Conservation (phyloP, 2,329 filamentous ascomycete species). For the Ascochyta clinopodiicola region DNA sequence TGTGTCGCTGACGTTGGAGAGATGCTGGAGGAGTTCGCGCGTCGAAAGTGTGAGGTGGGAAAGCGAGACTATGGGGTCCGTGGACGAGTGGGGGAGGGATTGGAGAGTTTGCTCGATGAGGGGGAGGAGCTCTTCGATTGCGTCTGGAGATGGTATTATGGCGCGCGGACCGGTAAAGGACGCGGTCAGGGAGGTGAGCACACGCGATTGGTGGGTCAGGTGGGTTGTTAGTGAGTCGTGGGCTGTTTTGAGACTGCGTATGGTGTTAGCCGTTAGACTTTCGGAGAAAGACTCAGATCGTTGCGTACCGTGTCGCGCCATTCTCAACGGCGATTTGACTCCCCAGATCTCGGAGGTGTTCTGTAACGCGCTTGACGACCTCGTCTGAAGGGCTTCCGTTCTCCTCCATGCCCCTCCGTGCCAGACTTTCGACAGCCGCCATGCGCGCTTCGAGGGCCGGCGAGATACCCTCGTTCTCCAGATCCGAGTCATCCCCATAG, state of each 20-base stretch:
- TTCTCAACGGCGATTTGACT: conserved; percentile 76
- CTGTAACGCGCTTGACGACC: conserved; percentile 72
- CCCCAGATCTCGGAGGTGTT: conserved; percentile 73
- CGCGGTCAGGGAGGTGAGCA: conserved; percentile 75
- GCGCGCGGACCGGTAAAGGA: conserved; percentile 74
- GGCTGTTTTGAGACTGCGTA: conserved; percentile 71
- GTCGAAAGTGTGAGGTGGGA: conserved; percentile 71
- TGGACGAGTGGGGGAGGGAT: conserved; percentile 70
- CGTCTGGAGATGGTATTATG: conserved; percentile 66
- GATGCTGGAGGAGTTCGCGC: conserved; percentile 74
- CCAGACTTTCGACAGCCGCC: conserved; percentile 74
- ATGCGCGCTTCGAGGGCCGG: conserved; percentile 72
- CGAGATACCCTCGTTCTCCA: conserved; percentile 72
- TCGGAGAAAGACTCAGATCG: background rate
- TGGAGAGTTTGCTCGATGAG: conserved; percentile 70
- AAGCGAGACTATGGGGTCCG: conserved; percentile 70
- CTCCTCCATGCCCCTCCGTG: conserved; percentile 66
- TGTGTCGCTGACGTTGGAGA: conserved; percentile 87
- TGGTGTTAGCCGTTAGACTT: conserved; percentile 20
- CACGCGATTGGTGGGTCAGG: conserved; percentile 75
- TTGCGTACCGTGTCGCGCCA: conserved; percentile 69
- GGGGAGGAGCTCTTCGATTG: conserved; percentile 72
- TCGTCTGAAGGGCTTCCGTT: conserved; percentile 70
- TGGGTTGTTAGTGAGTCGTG: conserved; percentile 78
- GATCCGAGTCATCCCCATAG: conserved; percentile 74